Evolutionary conservation across 2,329 filamentous ascomycete species (phyloP), one percentile per base, ranked within the genome.

Genomic region (Bipolaris oryzae): DNA sequence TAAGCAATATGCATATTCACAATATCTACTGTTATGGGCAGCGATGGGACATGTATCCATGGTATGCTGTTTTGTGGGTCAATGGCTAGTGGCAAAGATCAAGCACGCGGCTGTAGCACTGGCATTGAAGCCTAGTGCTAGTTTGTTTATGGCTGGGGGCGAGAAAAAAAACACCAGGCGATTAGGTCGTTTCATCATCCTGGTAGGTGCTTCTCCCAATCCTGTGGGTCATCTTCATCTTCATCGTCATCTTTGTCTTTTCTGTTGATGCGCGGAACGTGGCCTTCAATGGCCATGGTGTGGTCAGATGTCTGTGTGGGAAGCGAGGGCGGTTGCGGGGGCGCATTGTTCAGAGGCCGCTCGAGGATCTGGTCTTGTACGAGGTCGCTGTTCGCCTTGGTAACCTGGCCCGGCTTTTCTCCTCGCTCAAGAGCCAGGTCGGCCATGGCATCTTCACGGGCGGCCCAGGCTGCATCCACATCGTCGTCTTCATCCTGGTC

Each of bases 361-460:
- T 76, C 73, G 31, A 66, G 69, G 59, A 76, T 74, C 28, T 65
- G 60, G 34, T 67, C 67, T 25, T 69, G 64, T 42, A 75, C 63
- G 38, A 76, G 68, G 21, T 71, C 68, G 43, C 65, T 69, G 61
- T 68, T 74, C 13, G 67, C 66, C 52, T 71, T 74, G 63, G 51
- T 67, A 42, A 70, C 55, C 11, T 64, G 58, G 10, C 70, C 67
- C 3, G 67, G 68, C 62, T 69, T 73, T 60, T 81, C 80, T 48
- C 79, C 79, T 31, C 80, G 74, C 63, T 82, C 80, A 5, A 75
- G 55, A 0, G 79, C 79, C 5, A 82, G 68, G 44, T 79, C 75
- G 25, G 59, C 73, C 58, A 72, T 72, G 39, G 62, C 75, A 53
- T 71, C 69, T 7, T 76, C 69, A 42, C 64, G 69, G 4, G 71